phyloP scores from a whole-genome alignment of 106 monocot species.

The Apostasia shenzhenica region DNA sequence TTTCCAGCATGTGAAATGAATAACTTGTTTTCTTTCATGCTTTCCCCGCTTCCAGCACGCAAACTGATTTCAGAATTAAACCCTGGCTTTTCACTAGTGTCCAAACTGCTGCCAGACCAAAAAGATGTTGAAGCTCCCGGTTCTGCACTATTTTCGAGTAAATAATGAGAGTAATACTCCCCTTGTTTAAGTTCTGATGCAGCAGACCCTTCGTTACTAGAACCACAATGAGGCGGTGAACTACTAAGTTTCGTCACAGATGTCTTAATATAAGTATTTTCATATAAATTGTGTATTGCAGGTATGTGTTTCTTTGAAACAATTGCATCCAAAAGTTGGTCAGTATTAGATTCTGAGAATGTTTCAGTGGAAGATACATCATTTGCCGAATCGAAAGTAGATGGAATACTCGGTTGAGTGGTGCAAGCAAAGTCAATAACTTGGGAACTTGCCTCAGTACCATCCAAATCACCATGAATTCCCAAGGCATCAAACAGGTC shows the following conservation, averaged over 20 bases:
- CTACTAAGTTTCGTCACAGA: too few species aligned
- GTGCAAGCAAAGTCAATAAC: conserved; percentile 20
- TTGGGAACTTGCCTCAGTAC: conserved; percentile 9
- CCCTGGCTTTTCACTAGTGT: conserved; percentile 23
- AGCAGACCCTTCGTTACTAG: too few species aligned
- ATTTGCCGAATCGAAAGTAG: conserved; percentile 22
- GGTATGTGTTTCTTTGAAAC: too few species aligned
- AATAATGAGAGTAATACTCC: not conserved
- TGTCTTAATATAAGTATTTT: too few species aligned
- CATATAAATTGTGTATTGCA: too few species aligned
- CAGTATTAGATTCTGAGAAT: conserved; percentile 33
- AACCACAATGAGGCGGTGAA: too few species aligned
- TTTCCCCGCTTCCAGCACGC: conserved; percentile 54
- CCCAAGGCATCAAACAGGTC: conserved; percentile 75
- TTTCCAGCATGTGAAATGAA: conserved; percentile 31
- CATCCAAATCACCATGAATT: conserved; percentile 13
- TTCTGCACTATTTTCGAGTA: conserved; percentile 23
- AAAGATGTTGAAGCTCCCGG: conserved; percentile 13
- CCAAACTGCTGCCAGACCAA: conserved; percentile 26
- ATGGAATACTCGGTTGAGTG: conserved; percentile 14
- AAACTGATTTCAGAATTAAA: conserved; percentile 60
- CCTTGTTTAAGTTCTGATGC: too few species aligned
- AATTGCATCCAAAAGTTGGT: conserved; percentile 33
- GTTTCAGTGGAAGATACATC: conserved; percentile 30
- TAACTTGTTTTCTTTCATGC: conserved; percentile 25